A percentile compares a stretch with the other conserved stretches of the same genome.
These are phyloP conservation scores for Styphnolobium japonicum DNA, from an alignment of 306 rosid species.

Conservation along the genomic window DNA sequence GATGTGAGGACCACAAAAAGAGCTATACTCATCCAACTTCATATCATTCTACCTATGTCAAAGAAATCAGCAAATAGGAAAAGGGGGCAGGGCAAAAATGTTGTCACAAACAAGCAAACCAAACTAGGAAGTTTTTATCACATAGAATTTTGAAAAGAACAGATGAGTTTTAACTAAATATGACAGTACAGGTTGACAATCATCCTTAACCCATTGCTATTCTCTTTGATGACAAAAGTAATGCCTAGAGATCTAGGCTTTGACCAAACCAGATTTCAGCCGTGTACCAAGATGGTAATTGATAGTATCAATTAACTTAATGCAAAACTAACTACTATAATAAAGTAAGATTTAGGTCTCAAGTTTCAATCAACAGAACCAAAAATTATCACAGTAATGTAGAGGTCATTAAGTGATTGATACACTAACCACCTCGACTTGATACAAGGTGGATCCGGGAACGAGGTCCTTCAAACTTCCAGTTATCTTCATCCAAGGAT, in stretches of 20 bases:
- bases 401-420: conserved; percentile 2
- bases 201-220: background rate
- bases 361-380: background rate
- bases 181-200: background rate
- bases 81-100: background rate
- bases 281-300: background rate
- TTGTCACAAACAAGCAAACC: background rate
- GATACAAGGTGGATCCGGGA: conserved; percentile 77
- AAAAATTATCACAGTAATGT: background rate
- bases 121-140: background rate
- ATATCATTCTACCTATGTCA: background rate
- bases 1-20: conserved; percentile 13
- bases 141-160: background rate
- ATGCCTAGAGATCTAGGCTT: background rate
- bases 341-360: conserved; percentile 4
- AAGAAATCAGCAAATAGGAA: conserved; percentile 1
- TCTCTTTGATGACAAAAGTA: background rate
- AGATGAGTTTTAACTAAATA: background rate
- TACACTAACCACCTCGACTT: conserved; percentile 53
- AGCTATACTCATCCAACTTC: background rate
- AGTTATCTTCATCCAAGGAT: conserved; percentile 80
- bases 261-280: conserved; percentile 20
- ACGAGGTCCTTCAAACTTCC: conserved; percentile 97
- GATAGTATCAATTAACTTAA: conserved; percentile 1
- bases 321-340: background rate